These are phyloP conservation scores for Pyrrhoderma lamaoense DNA, from an alignment of 1,284 basidiomycete species.

Conservation along the genomic window DNA sequence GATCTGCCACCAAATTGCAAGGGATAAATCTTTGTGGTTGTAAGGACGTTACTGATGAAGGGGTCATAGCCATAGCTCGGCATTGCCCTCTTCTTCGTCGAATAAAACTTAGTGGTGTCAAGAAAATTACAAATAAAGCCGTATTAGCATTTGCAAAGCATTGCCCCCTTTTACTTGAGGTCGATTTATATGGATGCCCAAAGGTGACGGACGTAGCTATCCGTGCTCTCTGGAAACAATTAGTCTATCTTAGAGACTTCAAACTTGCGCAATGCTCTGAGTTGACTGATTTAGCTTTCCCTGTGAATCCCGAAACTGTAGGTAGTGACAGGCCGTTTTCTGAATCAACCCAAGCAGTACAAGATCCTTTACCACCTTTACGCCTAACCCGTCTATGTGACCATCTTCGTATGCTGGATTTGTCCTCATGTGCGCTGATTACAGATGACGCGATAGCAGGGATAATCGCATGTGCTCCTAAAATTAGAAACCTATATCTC, in stretches of 20 bases:
- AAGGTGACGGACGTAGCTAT: constrained; percentile 74
- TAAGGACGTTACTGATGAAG: constrained; percentile 72
- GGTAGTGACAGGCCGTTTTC: constrained; percentile 21
- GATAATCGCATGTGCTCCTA: constrained; percentile 81
- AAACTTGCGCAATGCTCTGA: constrained; percentile 74
- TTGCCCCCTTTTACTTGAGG: constrained; percentile 87
- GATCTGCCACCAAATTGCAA: constrained; percentile 71
- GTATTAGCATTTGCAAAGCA: constrained; percentile 73
- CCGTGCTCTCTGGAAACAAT: constrained; percentile 79
- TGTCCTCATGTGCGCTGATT: constrained; percentile 78
- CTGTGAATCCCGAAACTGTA: constrained; percentile 48
- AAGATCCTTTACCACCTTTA: constrained; percentile 53
- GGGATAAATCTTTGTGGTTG: constrained; percentile 91
- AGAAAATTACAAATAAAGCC: constrained; percentile 72
- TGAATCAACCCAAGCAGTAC: constrained; percentile 23
- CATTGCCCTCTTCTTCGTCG: constrained; percentile 76
- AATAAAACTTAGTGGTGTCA: constrained; percentile 80
- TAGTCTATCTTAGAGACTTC: constrained; percentile 84
- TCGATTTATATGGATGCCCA: constrained; percentile 85
- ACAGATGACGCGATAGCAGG: constrained; percentile 90
- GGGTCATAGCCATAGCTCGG: constrained; percentile 69
- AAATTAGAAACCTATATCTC: constrained; percentile 87
- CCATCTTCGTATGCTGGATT: constrained; percentile 81
- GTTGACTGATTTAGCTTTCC: constrained; percentile 85
- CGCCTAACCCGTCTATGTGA: constrained; percentile 59